phyloP scores from a whole-genome alignment of 768 basidiomycete species.

The Suillus alpinus region DNA sequence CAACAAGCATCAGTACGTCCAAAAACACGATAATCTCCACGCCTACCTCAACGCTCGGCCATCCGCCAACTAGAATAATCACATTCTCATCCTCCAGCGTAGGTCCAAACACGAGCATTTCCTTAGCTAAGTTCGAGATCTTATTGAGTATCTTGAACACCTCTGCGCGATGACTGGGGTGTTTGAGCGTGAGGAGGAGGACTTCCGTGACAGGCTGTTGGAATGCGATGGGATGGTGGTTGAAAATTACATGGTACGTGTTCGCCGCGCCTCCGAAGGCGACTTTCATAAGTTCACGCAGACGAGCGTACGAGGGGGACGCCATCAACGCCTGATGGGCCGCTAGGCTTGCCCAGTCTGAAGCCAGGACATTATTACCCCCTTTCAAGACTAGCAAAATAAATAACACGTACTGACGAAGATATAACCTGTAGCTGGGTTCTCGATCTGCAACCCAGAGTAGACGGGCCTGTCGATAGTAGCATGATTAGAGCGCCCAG shows the following conservation, averaged over 20 bases:
- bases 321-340: slow-evolving; percentile 15
- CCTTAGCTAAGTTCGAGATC: slow-evolving; percentile 10
- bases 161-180: slow-evolving; percentile 16
- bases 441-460: slow-evolving; percentile 20
- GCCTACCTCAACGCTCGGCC: slow-evolving; percentile 24
- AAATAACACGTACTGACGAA: slow-evolving; percentile 14
- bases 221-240: slow-evolving; percentile 11
- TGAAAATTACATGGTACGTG: slow-evolving; percentile 21
- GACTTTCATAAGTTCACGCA: slow-evolving; percentile 7
- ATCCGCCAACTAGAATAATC: slow-evolving; percentile 17
- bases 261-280: slow-evolving; percentile 5
- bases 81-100: slow-evolving; percentile 21
- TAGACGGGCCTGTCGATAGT: slow-evolving; percentile 13
- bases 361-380: not conserved
- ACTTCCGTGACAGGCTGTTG: slow-evolving; percentile 22
- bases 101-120: slow-evolving; percentile 17
- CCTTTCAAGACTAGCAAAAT: not conserved
- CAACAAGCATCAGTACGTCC: not conserved
- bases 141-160: slow-evolving; percentile 12
- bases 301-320: not conserved
- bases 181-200: slow-evolving; percentile 17
- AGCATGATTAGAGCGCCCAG: not conserved
- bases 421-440: slow-evolving; percentile 9
- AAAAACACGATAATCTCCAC: not conserved
- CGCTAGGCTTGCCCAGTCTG: slow-evolving; percentile 25